Evolutionary conservation across 1,139 yeast species (phyloP).

Genomic region (Diutina mesorugosa): DNA sequence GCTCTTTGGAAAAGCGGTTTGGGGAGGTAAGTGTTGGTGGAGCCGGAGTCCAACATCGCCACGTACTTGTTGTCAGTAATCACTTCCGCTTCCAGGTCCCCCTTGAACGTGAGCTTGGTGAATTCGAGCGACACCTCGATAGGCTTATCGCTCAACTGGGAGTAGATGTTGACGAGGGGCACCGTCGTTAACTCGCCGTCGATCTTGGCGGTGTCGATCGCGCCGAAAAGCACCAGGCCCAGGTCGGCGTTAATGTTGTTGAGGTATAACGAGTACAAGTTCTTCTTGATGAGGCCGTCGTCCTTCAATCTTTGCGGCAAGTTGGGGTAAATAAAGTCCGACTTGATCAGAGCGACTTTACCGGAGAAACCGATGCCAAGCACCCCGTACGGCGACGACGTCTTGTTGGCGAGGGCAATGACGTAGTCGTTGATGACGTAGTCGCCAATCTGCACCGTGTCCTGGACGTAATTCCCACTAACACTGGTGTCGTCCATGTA

Average conservation of each 20-base stretch:
- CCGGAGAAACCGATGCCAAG: slow-evolving; percentile 49
- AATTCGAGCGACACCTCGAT: slow-evolving; percentile 12
- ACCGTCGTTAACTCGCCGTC: slow-evolving; percentile 17
- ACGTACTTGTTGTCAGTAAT: background rate
- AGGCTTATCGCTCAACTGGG: slow-evolving; percentile 10
- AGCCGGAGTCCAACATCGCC: slow-evolving; percentile 26
- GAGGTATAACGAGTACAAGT: slow-evolving; percentile 42
- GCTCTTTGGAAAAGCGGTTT: slow-evolving; percentile 9
- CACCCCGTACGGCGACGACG: slow-evolving; percentile 44
- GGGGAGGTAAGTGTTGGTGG: slow-evolving; percentile 21
- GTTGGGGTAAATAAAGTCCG: slow-evolving; percentile 13
- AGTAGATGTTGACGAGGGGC: slow-evolving; percentile 9
- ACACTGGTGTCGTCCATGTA: background rate
- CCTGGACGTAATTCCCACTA: background rate
- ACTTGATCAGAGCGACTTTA: slow-evolving; percentile 21
- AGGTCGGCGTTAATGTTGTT: slow-evolving; percentile 20
- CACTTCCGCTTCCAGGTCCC: background rate
- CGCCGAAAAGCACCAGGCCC: slow-evolving; percentile 45
- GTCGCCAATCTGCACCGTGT: background rate
- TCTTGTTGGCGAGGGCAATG: slow-evolving; percentile 43
- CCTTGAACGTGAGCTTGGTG: slow-evolving; percentile 3
- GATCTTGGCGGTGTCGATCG: slow-evolving; percentile 40
- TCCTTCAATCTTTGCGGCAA: slow-evolving; percentile 16
- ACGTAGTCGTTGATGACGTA: background rate
- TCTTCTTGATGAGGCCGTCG: slow-evolving; percentile 35